Evolutionary conservation across 371 early-diverging fungal species (phyloP).

Genomic region (Apophysomyces sp.): DNA sequence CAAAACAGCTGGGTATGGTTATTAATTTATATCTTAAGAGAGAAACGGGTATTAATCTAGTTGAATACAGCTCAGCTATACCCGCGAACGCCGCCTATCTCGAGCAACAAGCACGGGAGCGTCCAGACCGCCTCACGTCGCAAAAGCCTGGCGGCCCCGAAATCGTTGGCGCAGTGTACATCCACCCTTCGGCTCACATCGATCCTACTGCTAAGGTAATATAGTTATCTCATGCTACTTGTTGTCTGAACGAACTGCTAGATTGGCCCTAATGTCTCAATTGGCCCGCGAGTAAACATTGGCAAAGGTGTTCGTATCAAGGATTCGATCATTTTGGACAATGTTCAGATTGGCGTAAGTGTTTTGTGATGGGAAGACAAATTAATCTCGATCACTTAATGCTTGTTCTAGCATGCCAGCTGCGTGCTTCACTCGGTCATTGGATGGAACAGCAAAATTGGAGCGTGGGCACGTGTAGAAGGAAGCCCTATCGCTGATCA

Average conservation of each 20-base stretch:
- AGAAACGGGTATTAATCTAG: not conserved
- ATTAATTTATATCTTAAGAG: not conserved
- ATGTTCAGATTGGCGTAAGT: conserved; percentile 87
- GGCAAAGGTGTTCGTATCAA: conserved; percentile 95
- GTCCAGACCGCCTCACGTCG: conserved; percentile 66
- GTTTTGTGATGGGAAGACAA: not conserved
- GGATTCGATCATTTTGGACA: conserved; percentile 94
- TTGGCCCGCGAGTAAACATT: conserved; percentile 91
- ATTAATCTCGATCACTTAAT: conserved; percentile 8
- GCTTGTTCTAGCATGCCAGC: conserved; percentile 44
- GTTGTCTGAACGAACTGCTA: conserved; percentile 13
- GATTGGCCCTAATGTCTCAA: conserved; percentile 96
- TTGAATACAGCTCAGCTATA: conserved; percentile 74
- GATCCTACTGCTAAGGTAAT: conserved; percentile 89
- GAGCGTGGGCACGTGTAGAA: conserved; percentile 93
- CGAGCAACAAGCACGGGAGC: conserved; percentile 66
- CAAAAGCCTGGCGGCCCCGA: conserved; percentile 63
- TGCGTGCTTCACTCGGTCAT: conserved; percentile 91
- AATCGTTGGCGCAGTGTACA: conserved; percentile 88
- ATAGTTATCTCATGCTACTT: not conserved
- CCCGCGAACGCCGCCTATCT: conserved; percentile 91
- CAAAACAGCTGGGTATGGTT: conserved; percentile 83
- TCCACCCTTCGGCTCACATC: conserved; percentile 91
- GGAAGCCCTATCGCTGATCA: conserved; percentile 72
- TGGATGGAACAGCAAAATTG: conserved; percentile 95